These are phyloP conservation scores for Lycium barbarum DNA, from an alignment of 257 asterid genomes.

Conservation along the genomic window DNA sequence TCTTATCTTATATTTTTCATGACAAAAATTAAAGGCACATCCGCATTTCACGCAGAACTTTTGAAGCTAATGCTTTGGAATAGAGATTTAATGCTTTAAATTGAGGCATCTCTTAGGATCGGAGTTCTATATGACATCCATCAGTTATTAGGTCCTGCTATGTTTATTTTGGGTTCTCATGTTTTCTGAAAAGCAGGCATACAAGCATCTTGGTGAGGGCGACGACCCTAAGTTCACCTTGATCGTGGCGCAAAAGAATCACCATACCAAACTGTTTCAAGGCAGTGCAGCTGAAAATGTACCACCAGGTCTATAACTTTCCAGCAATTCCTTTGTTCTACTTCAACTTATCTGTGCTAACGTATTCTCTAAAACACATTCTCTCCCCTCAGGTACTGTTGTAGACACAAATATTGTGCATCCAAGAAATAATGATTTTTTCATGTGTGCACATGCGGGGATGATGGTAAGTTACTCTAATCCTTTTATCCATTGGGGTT, in stretches of 20 bases:
- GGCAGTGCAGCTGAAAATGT: slow-evolving; percentile 71
- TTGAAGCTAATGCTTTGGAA: background rate
- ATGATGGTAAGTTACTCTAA: slow-evolving; percentile 62
- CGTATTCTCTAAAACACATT: slow-evolving; percentile 27
- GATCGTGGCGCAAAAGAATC: slow-evolving; percentile 89
- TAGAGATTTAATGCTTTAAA: slow-evolving; percentile 10
- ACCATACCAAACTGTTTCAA: slow-evolving; percentile 85
- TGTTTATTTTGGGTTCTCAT: background rate
- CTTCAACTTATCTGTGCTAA: slow-evolving; percentile 12
- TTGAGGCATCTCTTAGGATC: slow-evolving; percentile 22
- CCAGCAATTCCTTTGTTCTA: slow-evolving; percentile 9
- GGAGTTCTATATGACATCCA: background rate
- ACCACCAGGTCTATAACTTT: slow-evolving; percentile 68
- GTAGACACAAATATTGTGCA: slow-evolving; percentile 82
- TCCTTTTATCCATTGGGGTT: background rate
- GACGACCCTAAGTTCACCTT: slow-evolving; percentile 81
- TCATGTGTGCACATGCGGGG: slow-evolving; percentile 91
- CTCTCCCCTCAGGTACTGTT: slow-evolving; percentile 70
- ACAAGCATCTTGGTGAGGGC: slow-evolving; percentile 78
- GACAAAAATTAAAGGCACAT: background rate
- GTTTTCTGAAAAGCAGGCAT: slow-evolving; percentile 60
- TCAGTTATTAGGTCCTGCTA: background rate
- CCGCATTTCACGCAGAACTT: background rate
- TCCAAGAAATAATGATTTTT: slow-evolving; percentile 82
- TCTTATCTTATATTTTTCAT: background rate